These are phyloP conservation scores for Umbelopsis vinacea DNA, from an alignment of 192 early-diverging fungal genomes.

Conservation along the genomic window DNA sequence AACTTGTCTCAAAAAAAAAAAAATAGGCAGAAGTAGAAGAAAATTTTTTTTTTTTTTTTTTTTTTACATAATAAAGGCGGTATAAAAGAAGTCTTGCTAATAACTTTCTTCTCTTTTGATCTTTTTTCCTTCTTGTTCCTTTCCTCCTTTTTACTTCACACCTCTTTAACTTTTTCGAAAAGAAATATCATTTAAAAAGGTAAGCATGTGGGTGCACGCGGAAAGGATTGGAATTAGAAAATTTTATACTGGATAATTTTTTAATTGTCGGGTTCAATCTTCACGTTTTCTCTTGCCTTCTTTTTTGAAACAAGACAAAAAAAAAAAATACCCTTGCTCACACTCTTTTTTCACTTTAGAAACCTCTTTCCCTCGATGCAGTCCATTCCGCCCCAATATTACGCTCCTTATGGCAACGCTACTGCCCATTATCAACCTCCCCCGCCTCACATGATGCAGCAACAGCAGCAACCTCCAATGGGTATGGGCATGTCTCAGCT, in stretches of 20 bases:
- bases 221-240: too few species aligned
- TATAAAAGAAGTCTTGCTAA: neutral
- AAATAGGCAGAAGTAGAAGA: neutral
- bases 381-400: conserved; percentile 16
- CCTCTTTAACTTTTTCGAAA: neutral
- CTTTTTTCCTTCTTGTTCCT: neutral
- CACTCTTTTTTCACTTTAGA: neutral
- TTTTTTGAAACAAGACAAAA: neutral
- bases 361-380: neutral
- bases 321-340: neutral
- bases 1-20: conserved; percentile 15
- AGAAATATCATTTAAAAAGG: neutral
- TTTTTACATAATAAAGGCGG: neutral
- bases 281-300: neutral
- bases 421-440: conserved; percentile 17
- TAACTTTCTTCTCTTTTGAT: neutral
- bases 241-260: too few species aligned
- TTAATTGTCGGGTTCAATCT: too few species aligned
- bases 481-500: conserved; percentile 19
- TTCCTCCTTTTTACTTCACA: neutral
- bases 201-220: too few species aligned
- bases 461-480: conserved; percentile 5
- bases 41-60: conserved; percentile 22
- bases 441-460: conserved; percentile 20
- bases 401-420: conserved; percentile 12